Evolutionary conservation across 495 filamentous ascomycete species (phyloP), one percentile per base, ranked within the genome.

Genomic region (Lophiostoma macrostomum): DNA sequence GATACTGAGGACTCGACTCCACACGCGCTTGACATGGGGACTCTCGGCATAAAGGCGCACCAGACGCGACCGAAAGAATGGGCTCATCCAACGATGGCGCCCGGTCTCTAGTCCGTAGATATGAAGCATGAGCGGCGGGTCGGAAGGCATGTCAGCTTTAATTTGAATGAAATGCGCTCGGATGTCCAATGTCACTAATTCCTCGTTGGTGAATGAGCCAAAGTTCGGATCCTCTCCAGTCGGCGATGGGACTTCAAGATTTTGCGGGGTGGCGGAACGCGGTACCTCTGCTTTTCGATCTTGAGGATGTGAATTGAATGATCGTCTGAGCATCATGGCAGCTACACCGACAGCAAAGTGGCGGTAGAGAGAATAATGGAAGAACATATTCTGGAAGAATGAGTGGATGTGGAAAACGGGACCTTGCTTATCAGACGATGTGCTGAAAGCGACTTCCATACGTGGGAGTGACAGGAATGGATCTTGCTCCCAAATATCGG

Each of bases 351-450:
- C 74, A n/a, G 90, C 84, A 63, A 96, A 97, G 64, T 95, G 91
- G 4, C 91, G 84, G 66, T 94, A 96, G 1, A 99, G 76, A 3
- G 94, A 97, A 64, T 96, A 97, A 27, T 95, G 85, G 3, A 95
- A 57, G 51, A 85, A 82, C 1, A 99, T 64, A 6, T 84, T 86
- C 64, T 84, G 86, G 24, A 91, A 74, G 34, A 86, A 76, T 1
- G 90, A 87, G 62, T 90, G 88, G 41, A 97, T 73, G 62, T 96
- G 88, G 63, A 96, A 83, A 11, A 96, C 74, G 0, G 88, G 87
- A 4, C 91, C 93, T 60, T 94, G 82, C 25, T 80, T 77, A 64
- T 96, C 93, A 55, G 85, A 91, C 18, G 83, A 75, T 1, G 94
- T 95, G 24, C 85, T 86, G 47, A 96, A 78, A 2, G 87, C 83